Percentiles rank a stretch among this genome's conserved stretches.
Evolutionary conservation across 1,284 basidiomycete species (phyloP).

Genomic region (Heterobasidion occidentale): DNA sequence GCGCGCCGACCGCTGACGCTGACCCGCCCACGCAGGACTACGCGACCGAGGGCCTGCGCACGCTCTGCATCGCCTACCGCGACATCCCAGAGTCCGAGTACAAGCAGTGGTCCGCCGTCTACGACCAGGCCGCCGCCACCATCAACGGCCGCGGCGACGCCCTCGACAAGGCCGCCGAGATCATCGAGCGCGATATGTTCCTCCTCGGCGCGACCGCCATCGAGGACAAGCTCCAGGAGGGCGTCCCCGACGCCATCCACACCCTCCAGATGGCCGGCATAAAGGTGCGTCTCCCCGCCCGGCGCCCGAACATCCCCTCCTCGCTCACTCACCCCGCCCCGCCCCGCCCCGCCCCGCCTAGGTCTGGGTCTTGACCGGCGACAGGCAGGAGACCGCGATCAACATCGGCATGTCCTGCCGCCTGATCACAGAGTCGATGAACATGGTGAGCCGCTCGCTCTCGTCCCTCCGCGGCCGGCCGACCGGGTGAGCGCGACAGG

Average conservation of each 20-base stretch:
- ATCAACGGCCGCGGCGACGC: conserved; percentile 92
- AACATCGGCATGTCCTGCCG: conserved; percentile 98
- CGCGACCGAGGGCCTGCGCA: conserved; percentile 93
- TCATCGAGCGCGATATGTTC: conserved; percentile 92
- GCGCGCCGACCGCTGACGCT: conserved; percentile 4
- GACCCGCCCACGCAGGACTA: conserved; percentile 57
- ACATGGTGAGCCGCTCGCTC: conserved; percentile 55
- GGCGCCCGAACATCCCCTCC: background rate
- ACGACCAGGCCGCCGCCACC: conserved; percentile 87
- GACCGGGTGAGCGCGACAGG: conserved; percentile 33
- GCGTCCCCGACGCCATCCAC: conserved; percentile 97
- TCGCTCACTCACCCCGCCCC: background rate
- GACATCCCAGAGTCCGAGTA: conserved; percentile 92
- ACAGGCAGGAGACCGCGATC: conserved; percentile 98
- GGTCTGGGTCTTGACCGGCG: conserved; percentile 98
- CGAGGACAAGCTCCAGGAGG: conserved; percentile 98
- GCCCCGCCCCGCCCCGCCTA: conserved; percentile 17
- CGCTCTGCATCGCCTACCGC: conserved; percentile 92
- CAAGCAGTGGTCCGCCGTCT: conserved; percentile 79
- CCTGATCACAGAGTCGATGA: conserved; percentile 98
- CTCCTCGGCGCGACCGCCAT: conserved; percentile 96
- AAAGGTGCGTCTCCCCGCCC: conserved; percentile 46
- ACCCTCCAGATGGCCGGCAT: conserved; percentile 97
- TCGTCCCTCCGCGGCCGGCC: background rate
- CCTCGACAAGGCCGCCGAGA: conserved; percentile 89